Conservation (phyloP, 73 alveolate species). For the Breviolum minutum region DNA sequence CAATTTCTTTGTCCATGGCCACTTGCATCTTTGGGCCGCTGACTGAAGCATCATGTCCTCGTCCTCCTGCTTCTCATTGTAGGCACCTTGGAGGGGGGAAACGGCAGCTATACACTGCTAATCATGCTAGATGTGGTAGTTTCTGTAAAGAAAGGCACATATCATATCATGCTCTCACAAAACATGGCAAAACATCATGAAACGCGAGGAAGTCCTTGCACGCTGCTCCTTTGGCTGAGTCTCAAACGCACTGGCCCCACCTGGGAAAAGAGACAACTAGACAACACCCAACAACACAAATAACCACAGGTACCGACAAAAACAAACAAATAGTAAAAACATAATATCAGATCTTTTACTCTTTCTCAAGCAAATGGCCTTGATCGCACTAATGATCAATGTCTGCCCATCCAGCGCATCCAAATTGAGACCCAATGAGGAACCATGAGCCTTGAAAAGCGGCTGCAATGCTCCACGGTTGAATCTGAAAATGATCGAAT, state of each 20-base stretch:
- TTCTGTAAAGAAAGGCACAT: too few species aligned
- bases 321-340: not conserved
- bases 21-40: not conserved
- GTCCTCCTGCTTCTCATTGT: conserved; percentile 77
- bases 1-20: not conserved
- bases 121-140: too few species aligned
- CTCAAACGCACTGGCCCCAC: conserved; percentile 23
- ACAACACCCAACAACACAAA: not conserved
- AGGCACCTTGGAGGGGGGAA: conserved; percentile 7
- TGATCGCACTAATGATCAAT: conserved; percentile 66
- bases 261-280: not conserved
- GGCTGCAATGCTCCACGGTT: not conserved
- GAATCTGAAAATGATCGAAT: too few species aligned
- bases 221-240: not conserved
- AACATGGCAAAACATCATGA: not conserved
- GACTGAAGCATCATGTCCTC: conserved; percentile 87
- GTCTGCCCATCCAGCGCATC: conserved; percentile 92
- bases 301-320: too few species aligned
- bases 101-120: too few species aligned
- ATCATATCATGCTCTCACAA: too few species aligned
- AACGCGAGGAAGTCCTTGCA: not conserved
- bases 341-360: not conserved
- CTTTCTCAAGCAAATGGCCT: not conserved
- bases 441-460: conserved; percentile 66
- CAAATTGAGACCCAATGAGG: conserved; percentile 83